Evolutionary conservation across 306 rosid species (phyloP), one percentile per base, ranked within the genome.

Genomic region (Trifolium fragiferum): DNA sequence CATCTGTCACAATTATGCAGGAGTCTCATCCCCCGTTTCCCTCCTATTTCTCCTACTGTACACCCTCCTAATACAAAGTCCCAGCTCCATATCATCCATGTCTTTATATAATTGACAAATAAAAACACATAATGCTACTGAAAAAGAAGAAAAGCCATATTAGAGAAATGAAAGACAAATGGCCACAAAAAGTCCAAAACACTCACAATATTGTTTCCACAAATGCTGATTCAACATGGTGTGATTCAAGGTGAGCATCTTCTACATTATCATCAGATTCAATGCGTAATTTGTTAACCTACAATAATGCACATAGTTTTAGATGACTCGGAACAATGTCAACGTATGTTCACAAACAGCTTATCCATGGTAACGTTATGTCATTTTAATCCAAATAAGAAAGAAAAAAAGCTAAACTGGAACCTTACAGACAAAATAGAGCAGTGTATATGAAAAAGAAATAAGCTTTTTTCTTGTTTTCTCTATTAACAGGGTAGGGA

Each of bases 161-260:
- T 55, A 21, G 33, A 59, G 59, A 65, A 74, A 76, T n/a, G 40
- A 59, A 66, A 68, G 58, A 63, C 60, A 35, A 61, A 44, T 25
- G 43, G 30, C 53, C 2, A 73, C 38, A 37, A 80, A 40, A 14
- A 53, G 21, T 27, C 32, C 40, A 37, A 77, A 66, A 15, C 80
- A 85, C 99, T 80, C 86, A 94, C 99, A 94, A 81, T 77, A 92
- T 83, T 55, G 93, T 87, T 82, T 94, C 99, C 18, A 92, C 96
- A 85, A 92, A 94, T 71, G 97, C 99, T 78, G 90, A 90, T 84
- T 94, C 99, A 72, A 92, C 93, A 69, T 90, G 89, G 83, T 88
- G 87, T 81, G 55, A 78, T 70, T 94, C 99, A 62, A 86, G 87
- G 43, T 47, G 66, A 68, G 86, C 83, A 74, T 87, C 98, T 18